Evolutionary conservation across 306 rosid genomes (phyloP), one percentile per base, ranked within the genome.

Genomic region (Calophaca sinica): DNA sequence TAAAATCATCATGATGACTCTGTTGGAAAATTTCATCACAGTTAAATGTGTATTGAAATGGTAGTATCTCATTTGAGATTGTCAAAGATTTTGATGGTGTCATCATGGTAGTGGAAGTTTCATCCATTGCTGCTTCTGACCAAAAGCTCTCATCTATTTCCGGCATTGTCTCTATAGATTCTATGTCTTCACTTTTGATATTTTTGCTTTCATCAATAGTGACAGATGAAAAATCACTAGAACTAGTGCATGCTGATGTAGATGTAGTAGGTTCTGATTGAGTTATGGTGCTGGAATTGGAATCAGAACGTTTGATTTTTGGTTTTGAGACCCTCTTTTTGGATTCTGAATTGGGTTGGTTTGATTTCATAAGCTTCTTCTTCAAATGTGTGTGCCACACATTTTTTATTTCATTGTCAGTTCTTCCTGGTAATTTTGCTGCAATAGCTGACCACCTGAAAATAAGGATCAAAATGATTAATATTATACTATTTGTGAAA

Each of bases 321-420:
- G 46, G 45, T 42, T 59, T 78, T 70, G 75, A 62, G 14, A 39
- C 31, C 42, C 71, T 62, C 44, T 7, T 68, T 68, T 53, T 85
- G 76, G 50, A 5, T 5, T 57, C 57, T 15, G 81, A 26, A 11
- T 42, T 46, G 31, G 67, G n/a, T 9, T 62, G 39, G 7, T 51
- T 60, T 32, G 81, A 49, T 79, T 83, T 81, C 6, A 39, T 74
- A 11, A 79, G 76, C 70, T 85, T 86, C 88, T 96, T 96, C 89
- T 92, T 96, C 90, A 96, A 87, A 79, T 92, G 90, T 11, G 99
- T 92, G 76, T 92, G 99, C 99, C 99, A 96, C 12, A 94, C 97
- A 74, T 91, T 94, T 79, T 94, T 94, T 11, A 94, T 90, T 79
- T 91, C 98, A 6, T 94, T 96, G 71, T 96, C 99, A 0, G 98